Base-by-base conservation (phyloP, 345 rosid species). In the Hibiscus trionum region DNA sequence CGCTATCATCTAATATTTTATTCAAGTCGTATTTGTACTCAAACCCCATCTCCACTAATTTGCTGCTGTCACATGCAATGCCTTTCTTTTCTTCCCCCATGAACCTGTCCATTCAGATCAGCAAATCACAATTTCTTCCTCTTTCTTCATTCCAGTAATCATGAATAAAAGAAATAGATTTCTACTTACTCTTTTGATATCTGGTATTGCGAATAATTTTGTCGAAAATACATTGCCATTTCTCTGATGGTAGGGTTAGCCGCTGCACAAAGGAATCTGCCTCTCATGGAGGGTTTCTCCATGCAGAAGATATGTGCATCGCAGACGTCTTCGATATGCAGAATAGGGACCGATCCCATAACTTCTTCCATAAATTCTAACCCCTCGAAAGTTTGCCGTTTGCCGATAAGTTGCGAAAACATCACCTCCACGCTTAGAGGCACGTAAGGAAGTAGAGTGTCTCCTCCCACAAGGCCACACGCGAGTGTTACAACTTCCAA, bases 251-350 rank as follows among this genome's bases (percentile, higher is more conserved):
- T 72, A 19, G 75, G 73, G 46, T 66, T 61, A 5, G 76, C 76
- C 33, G 42, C 71, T 10, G 81, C 71, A 67, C 83, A 82, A 2
- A 80, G 17, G 70, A 61, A 82, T 70, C 85, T 79, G 5, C 81
- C 83, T 56, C 70, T 75, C 19, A 75, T 75, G 26, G 73, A 59
- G 1, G 71, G 46, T 9, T 70, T 58, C 57, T 82, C 79, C 76
- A 82, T 77, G 73, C 77, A 75, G 59, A 82, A 82, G 24, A 82
- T 39, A 29, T 75, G 83, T 6, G 85, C 81, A 56, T 79, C 81
- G 64, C 73, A 50, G 4, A 66, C 78, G 10, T 79, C 78, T 7
- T 75, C 78, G 26, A 79, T 55, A 49, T 79, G 81, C 37, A 75
- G 35, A 1, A 79, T 44, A 14, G 81, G 78, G 11, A 75, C 24